These are phyloP conservation scores for Ziziphus jujuba DNA, from an alignment of 306 rosid species.

Conservation along the genomic window DNA sequence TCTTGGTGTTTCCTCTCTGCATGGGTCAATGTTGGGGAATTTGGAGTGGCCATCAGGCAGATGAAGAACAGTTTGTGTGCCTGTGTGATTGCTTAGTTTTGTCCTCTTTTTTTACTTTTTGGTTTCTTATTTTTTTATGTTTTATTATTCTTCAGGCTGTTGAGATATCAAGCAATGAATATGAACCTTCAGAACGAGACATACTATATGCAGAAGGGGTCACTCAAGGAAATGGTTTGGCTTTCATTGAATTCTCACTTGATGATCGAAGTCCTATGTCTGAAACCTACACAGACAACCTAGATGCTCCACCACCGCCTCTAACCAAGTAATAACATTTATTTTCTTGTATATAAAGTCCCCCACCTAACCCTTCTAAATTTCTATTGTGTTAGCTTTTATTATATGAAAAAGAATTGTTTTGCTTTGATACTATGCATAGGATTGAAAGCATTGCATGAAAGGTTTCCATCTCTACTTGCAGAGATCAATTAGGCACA, in stretches of 20 bases:
- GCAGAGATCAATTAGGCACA: background rate
- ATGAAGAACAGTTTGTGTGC: background rate
- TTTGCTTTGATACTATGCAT: background rate
- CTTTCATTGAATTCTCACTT: constrained; percentile 91
- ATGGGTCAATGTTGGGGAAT: background rate
- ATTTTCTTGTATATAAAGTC: background rate
- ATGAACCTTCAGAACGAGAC: constrained; percentile 93
- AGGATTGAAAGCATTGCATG: background rate
- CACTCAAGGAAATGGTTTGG: constrained; percentile 93
- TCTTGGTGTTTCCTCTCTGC: background rate
- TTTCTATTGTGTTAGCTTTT: background rate
- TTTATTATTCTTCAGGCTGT: constrained; percentile 58
- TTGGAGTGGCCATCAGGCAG: background rate
- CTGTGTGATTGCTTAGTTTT: too few relatives aligned
- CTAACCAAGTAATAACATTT: constrained; percentile 60
- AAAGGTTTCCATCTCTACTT: background rate
- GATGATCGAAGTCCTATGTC: constrained; percentile 89
- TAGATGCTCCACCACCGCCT: constrained; percentile 74
- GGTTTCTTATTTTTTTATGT: background rate
- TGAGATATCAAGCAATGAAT: constrained; percentile 95
- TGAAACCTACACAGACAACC: constrained; percentile 73
- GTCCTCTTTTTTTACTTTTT: background rate
- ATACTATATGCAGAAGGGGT: constrained; percentile 97
- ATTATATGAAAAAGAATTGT: background rate
- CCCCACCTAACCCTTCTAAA: background rate